Evolutionary conservation across 768 basidiomycete genomes (phyloP), one percentile per base, ranked within the genome.

Genomic region (Suillus luteus): DNA sequence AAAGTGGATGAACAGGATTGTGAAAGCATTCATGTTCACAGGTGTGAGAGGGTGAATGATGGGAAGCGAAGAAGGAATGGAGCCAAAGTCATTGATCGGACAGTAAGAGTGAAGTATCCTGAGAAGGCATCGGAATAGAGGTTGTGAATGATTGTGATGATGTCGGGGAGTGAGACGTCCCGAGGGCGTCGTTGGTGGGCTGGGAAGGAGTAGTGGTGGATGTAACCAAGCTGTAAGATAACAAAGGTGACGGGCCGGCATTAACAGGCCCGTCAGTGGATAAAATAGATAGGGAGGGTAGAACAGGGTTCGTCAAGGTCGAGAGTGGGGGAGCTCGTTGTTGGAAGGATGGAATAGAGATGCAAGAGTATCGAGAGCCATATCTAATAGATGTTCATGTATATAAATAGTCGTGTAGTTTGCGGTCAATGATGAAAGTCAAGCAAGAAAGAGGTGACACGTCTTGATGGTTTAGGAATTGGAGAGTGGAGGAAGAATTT

Each of bases 311-410:
- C 0, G 57, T 41, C 5, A 38, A 19, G 24, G 55, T 24, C 15
- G 22, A 40, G 38, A 27, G 1, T 58, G 24, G 40, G 6, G 11
- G 22, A 24, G 27, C 10, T 27, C 10, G 57, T 58, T 41, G 17
- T 10, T 41, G 17, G 33, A 38, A 24, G 55, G 27, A 58, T 15
- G 38, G 24, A 27, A 19, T 3, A 19, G 5, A 14, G 11, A 7
- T 27, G 17, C 19, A 27, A 41, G 57, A 31, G 17, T 24, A 41
- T 58, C 24, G 17, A 58, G 24, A 2, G 27, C 11, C 57, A 58
- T 58, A 43, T 43, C 40, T 58, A 58, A 11, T 58, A 58, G 27
- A 58, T 11, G 17, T 6, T 58, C 40, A 41, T 58, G 11, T 31
- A 41, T 27, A 41, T 58, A 58, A 27, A 58, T 58, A 58, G 57